These are phyloP conservation scores for Papiliotrema nemorosa DNA, from an alignment of 1,284 basidiomycete genomes.

Conservation along the genomic window DNA sequence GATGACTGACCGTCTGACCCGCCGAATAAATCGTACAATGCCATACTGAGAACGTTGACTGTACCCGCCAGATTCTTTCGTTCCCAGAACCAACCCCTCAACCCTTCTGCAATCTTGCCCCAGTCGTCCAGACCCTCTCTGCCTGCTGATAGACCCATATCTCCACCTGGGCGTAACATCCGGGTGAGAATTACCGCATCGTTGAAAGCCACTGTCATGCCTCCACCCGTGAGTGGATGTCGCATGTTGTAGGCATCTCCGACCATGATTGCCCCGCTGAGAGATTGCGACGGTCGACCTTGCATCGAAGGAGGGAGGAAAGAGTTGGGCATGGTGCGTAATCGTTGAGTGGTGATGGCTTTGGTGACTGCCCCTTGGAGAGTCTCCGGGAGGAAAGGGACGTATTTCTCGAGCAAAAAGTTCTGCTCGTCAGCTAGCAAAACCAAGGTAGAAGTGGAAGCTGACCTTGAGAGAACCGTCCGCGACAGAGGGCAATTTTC, in stretches of 20 bases:
- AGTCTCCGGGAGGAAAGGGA: constrained; percentile 71
- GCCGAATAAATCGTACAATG: constrained; percentile 82
- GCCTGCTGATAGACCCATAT: constrained; percentile 23
- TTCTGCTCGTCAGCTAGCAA: constrained; percentile 49
- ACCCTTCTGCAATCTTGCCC: constrained; percentile 57
- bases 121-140: constrained; percentile 57
- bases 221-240: constrained; percentile 94
- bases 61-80: constrained; percentile 77
- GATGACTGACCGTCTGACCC: constrained; percentile 72
- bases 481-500: constrained; percentile 71
- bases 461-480: constrained; percentile 61
- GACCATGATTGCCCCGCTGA: constrained; percentile 71
- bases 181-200: constrained; percentile 73
- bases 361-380: constrained; percentile 62
- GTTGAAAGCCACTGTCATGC: constrained; percentile 89
- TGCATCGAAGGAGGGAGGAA: constrained; percentile 86
- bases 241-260: constrained; percentile 99
- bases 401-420: constrained; percentile 66
- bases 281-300: constrained; percentile 55
- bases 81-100: constrained; percentile 77
- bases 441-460: background rate
- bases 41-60: constrained; percentile 85
- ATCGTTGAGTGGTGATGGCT: constrained; percentile 66
- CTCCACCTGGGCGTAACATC: constrained; percentile 53
- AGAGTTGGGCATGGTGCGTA: constrained; percentile 93